A percentile compares a stretch with the other conserved stretches of the same genome.
Conservation (phyloP, 352 stramenopile genomes). For the Albugo laibachii region DNA sequence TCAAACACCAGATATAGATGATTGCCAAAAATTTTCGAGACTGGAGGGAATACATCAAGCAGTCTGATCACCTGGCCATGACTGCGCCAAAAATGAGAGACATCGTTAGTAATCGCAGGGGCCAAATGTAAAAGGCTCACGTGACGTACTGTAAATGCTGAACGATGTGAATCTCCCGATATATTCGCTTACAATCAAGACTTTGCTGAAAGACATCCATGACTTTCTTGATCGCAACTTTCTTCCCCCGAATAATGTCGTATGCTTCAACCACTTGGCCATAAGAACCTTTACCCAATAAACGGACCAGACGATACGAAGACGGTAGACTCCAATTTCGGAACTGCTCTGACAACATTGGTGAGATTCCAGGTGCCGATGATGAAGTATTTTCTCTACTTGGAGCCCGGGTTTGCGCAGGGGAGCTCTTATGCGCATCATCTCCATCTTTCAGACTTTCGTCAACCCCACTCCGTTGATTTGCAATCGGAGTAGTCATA, state of each 20-base stretch:
- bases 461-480: too few species aligned
- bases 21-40: constrained; percentile 69
- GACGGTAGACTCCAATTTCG: constrained; percentile 59
- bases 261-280: constrained; percentile 71
- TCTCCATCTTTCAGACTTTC: too few species aligned
- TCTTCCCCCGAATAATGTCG: constrained; percentile 55
- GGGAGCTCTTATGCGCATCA: too few species aligned
- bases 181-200: constrained; percentile 75
- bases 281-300: constrained; percentile 73
- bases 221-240: constrained; percentile 81
- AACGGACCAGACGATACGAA: constrained; percentile 56
- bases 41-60: constrained; percentile 61
- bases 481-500: too few species aligned
- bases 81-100: constrained; percentile 8
- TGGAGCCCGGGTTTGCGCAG: not conserved
- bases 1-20: constrained; percentile 87
- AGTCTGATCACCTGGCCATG: constrained; percentile 70
- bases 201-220: constrained; percentile 78
- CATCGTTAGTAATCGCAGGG: not conserved
- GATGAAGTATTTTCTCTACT: constrained; percentile 20
- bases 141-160: constrained; percentile 44
- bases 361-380: constrained; percentile 39
- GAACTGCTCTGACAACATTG: constrained; percentile 1
- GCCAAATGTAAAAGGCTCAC: not conserved
- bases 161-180: constrained; percentile 77